Evolutionary conservation across 1,139 yeast genomes (phyloP).

Genomic region (Suhomyces choctaworum): DNA sequence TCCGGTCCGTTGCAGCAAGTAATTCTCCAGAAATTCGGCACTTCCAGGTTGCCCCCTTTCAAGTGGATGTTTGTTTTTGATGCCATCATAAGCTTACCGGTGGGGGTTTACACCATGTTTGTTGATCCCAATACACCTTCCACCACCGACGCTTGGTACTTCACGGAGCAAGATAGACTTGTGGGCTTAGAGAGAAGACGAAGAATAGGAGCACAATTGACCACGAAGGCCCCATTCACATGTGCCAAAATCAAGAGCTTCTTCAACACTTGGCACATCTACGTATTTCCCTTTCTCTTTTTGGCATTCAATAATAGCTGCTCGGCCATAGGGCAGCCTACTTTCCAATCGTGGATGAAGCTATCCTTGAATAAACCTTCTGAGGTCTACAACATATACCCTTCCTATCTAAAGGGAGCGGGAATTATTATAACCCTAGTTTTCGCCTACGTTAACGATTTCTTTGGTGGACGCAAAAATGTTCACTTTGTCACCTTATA

Average conservation of each 20-base stretch:
- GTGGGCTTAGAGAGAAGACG: conserved; percentile 44
- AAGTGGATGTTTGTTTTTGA: conserved; percentile 57
- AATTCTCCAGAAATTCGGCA: conserved; percentile 27
- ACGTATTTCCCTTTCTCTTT: conserved; percentile 18
- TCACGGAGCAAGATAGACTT: conserved; percentile 32
- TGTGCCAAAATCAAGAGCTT: conserved; percentile 39
- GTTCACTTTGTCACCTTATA: conserved; percentile 13
- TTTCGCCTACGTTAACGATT: conserved; percentile 18
- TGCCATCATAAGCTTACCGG: conserved; percentile 51
- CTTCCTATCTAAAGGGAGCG: conserved; percentile 32
- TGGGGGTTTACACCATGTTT: conserved; percentile 43
- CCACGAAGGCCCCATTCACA: conserved; percentile 44
- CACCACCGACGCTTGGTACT: conserved; percentile 40
- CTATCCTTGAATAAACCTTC: conserved; percentile 37
- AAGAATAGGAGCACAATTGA: conserved; percentile 46
- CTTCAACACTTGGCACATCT: conserved; percentile 51
- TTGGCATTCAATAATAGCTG: conserved; percentile 31
- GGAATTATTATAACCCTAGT: conserved; percentile 16
- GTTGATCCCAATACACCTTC: conserved; percentile 47
- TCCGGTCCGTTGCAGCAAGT: conserved; percentile 50
- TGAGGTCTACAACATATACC: conserved; percentile 46
- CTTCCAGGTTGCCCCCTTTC: conserved; percentile 38
- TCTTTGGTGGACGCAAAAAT: conserved; percentile 18
- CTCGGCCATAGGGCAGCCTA: conserved; percentile 45
- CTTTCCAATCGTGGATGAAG: conserved; percentile 58